Evolutionary conservation across 2,329 filamentous ascomycete species (phyloP), one percentile per base, ranked within the genome.

Genomic region (Endothia cerciana): DNA sequence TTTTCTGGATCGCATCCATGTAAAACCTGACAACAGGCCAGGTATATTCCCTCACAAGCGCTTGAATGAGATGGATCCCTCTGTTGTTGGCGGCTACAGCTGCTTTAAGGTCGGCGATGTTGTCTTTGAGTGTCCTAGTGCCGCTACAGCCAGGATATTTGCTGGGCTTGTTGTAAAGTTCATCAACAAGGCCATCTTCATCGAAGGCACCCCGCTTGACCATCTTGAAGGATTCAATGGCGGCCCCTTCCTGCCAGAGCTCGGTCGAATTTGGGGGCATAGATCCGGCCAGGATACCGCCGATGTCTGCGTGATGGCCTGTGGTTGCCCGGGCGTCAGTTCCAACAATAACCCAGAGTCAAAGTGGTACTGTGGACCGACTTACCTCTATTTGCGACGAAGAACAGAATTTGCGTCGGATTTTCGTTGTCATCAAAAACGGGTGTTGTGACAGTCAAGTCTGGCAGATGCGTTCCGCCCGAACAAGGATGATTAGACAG

Each of bases 61-160:
- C 83, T 59, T 85, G 85, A 70, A 96, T 95, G n/a, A 94, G 81
- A 43, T 87, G 88, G 72, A 94, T 94, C 10, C 93, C 93, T 71
- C 93, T 93, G 71, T 93, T 89, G 73, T 96, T 96, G 17, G 92
- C 92, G 0, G 93, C 92, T 17, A 95, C 89, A 74, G 95, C 92
- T 0, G 93, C 93, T 76, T 94, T 93, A 49, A 97, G 82, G 74
- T 96, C 93, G 62, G 92, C 93, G 70, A 96, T 82, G 74, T 96
- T 96, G 76, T 97, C 93, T 10, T 86, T 87, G 1, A 96, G 81
- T 73, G 91, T 93, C 55, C 92, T 82, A 0, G 92, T 94, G 1
- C 92, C 92, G 63, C 86, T 89, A 77, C 91, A 95, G 1, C 91
- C 92, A 0, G 89, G 87, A 70, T 91, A 88, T 71, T 89, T 82